These are phyloP conservation scores for Orbilia blumenaviensis DNA, from an alignment of 2,329 filamentous ascomycete genomes.

Conservation along the genomic window DNA sequence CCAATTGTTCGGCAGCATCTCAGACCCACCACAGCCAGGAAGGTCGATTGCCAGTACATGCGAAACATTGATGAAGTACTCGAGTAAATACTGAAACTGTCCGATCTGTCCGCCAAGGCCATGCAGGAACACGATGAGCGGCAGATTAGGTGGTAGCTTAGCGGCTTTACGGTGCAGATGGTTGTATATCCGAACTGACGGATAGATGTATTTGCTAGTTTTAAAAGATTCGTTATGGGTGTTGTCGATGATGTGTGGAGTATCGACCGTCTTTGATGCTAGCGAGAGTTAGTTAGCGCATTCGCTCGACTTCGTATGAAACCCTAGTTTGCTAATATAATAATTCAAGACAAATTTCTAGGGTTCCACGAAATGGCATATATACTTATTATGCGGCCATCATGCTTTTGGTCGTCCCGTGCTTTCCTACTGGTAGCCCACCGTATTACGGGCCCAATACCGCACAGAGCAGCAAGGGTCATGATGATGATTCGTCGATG, in stretches of 20 bases:
- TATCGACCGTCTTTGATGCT: conserved; percentile 49
- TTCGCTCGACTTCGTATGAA: neutral
- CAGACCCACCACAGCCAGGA: conserved; percentile 85
- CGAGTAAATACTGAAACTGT: conserved; percentile 84
- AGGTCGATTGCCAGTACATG: conserved; percentile 89
- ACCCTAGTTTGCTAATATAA: neutral
- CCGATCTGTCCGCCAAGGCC: conserved; percentile 91
- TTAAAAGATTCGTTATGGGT: conserved; percentile 67
- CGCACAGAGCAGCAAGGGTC: conserved; percentile 36
- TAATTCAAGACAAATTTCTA: neutral
- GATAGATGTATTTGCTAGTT: conserved; percentile 76
- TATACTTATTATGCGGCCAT: conserved; percentile 52
- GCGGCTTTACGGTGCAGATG: conserved; percentile 81
- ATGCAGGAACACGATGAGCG: conserved; percentile 88
- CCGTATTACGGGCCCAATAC: conserved; percentile 45
- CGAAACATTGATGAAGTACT: conserved; percentile 81
- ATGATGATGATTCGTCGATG: conserved; percentile 40
- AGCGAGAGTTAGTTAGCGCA: conserved; percentile 26
- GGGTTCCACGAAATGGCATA: neutral
- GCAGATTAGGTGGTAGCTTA: conserved; percentile 79
- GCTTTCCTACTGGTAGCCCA: conserved; percentile 30
- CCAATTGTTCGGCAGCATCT: conserved; percentile 75
- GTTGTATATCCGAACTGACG: conserved; percentile 82
- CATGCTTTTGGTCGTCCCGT: conserved; percentile 29
- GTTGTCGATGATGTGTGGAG: conserved; percentile 46